A percentile compares a stretch with the other conserved stretches of the same genome.
These are phyloP conservation scores for Lathyrus aphaca DNA, from an alignment of 306 rosid species.

Conservation along the genomic window DNA sequence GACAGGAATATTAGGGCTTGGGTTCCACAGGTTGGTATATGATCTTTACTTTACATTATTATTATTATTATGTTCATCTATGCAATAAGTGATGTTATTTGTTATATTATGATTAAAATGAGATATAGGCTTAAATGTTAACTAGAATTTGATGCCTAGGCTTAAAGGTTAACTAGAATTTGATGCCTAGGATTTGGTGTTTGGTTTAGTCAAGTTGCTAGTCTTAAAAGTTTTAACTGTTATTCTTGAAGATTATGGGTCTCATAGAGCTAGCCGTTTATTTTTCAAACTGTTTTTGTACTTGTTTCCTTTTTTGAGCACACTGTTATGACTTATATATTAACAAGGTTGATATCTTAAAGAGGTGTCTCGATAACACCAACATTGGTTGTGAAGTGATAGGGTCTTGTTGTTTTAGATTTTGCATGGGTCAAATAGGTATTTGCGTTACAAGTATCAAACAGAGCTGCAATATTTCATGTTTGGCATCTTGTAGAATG, in stretches of 20 bases:
- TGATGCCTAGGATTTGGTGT: slow-evolving; percentile 13
- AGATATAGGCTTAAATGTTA: slow-evolving; percentile 4
- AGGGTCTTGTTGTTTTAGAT: slow-evolving; percentile 25
- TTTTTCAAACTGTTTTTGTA: slow-evolving; percentile 1
- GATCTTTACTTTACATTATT: slow-evolving; percentile 14
- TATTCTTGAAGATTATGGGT: slow-evolving; percentile 21
- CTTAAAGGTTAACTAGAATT: slow-evolving; percentile 10
- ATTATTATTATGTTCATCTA: background rate
- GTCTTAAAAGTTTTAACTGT: slow-evolving; percentile 2
- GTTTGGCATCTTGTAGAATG: slow-evolving; percentile 29
- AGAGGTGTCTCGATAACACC: slow-evolving; percentile 15
- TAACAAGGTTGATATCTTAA: slow-evolving; percentile 1
- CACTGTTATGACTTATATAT: background rate
- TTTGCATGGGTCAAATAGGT: slow-evolving; percentile 15
- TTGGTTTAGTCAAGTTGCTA: background rate
- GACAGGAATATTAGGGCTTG: slow-evolving; percentile 73
- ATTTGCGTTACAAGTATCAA: background rate
- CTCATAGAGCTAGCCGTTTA: background rate
- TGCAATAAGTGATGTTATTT: slow-evolving; percentile 2
- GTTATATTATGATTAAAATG: slow-evolving; percentile 22
- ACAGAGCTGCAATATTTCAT: background rate
- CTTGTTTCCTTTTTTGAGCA: slow-evolving; percentile 18
- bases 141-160: too few relatives aligned
- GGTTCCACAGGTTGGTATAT: slow-evolving; percentile 85
- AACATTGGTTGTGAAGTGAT: slow-evolving; percentile 15